phyloP scores from a whole-genome alignment of 352 stramenopile species.

The Pelagophyceae sp. region DNA sequence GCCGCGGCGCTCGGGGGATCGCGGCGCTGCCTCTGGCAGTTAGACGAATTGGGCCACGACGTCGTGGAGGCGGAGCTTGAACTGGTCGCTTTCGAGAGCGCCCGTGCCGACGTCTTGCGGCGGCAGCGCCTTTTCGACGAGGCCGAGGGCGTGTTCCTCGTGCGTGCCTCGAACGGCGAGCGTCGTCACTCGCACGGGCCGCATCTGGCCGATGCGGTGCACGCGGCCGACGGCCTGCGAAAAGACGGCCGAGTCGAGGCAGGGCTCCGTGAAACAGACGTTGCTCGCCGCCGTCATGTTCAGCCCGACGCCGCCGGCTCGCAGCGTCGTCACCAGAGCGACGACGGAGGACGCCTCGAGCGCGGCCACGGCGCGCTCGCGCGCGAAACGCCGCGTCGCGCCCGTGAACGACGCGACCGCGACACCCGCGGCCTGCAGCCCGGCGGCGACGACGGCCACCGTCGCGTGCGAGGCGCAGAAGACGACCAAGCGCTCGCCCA shows the following conservation, averaged over 20 bases:
- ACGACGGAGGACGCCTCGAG: background rate
- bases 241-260: background rate
- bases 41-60: too few relatives aligned
- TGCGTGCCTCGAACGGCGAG: conserved; percentile 3
- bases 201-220: conserved; percentile 1
- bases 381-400: background rate
- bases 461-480: background rate
- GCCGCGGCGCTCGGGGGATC: too few relatives aligned
- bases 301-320: conserved; percentile 2
- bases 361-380: background rate
- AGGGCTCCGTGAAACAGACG: background rate
- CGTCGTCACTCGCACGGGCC: background rate
- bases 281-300: background rate
- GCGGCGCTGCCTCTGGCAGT: too few relatives aligned
- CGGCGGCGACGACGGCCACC: background rate
- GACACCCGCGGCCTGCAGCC: background rate
- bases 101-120: background rate
- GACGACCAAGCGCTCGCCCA: background rate
- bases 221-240: background rate
- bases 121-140: background rate
- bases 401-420: background rate
- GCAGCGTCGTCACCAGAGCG: background rate
- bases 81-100: background rate
- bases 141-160: background rate
- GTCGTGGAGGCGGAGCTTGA: background rate